Conservation (phyloP, 192 early-diverging fungal species). For the Haplosporangium gracile region DNA sequence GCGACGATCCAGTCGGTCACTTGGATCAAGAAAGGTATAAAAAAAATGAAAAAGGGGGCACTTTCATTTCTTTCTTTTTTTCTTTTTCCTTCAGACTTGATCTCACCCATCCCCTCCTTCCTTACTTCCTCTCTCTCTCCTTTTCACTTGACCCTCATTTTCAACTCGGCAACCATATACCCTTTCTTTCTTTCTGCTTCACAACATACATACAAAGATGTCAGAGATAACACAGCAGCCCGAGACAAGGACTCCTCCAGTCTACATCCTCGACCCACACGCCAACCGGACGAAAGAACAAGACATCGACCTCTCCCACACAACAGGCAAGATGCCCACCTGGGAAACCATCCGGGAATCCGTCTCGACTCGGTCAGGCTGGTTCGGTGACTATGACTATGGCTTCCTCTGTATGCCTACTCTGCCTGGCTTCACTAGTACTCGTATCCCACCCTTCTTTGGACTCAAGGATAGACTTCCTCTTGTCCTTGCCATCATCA, state of each 20-base stretch:
- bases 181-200: not conserved
- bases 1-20: not conserved
- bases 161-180: not conserved
- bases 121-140: not conserved
- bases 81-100: not conserved
- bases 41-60: not conserved
- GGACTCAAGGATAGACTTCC: slow-evolving; percentile 58
- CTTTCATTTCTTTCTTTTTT: not conserved
- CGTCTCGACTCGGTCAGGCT: slow-evolving; percentile 41
- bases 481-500: slow-evolving; percentile 56
- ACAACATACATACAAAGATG: slow-evolving; percentile 9
- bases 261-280: slow-evolving; percentile 51
- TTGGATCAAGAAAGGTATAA: not conserved
- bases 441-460: slow-evolving; percentile 59
- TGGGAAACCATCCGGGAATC: slow-evolving; percentile 47
- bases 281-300: slow-evolving; percentile 44
- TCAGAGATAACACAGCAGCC: slow-evolving; percentile 42
- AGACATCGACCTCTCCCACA: slow-evolving; percentile 53
- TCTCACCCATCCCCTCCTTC: not conserved
- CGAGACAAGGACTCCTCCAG: slow-evolving; percentile 11
- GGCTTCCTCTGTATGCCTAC: slow-evolving; percentile 61
- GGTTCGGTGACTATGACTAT: slow-evolving; percentile 66
- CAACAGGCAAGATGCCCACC: slow-evolving; percentile 32
- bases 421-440: slow-evolving; percentile 49
- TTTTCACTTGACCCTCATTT: not conserved